Base-by-base conservation (phyloP, 1,139 yeast species). In the Yamadazyma diospyri region DNA sequence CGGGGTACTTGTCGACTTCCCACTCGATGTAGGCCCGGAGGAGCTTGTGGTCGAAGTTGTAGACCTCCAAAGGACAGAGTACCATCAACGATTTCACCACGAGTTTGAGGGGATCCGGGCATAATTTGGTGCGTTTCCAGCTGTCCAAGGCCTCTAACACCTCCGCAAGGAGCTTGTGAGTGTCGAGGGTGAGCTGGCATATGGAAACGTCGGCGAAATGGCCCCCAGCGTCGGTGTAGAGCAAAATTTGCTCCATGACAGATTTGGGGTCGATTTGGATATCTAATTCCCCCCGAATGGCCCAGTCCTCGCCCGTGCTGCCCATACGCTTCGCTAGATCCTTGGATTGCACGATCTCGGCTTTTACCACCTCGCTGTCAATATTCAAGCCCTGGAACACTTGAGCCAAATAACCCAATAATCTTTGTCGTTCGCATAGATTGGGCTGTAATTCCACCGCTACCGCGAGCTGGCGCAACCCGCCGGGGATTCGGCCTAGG, bases 401-500 rank as follows among this genome's bases (percentile, higher is more conserved):
- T 8, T 37, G 28, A 11, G 44, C 35, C 24, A 57, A 36, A 24
- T 47, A 43, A 11, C 30, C 17, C 6, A 58, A 40, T 16, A 49
- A 41, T 28, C 46, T 32, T 14, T 46, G 46, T 28, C 51, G 39
- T 15, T 46, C 48, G 5, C 27, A 29, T 0, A 38, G 33, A 29
- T 43, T 42, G 10, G 38, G 27, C 28, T 57, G 57, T 18, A 45
- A 33, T 35, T 61, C 67, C 7, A 59, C 51, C 1, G 57, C 48
- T 10, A 60, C 25, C 1, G 62, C 49, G 12, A 57, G 35, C 34
- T 58, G 57, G 19, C 65, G 37, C 12, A 59, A 39, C 0, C 55
- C 61, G 4, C 53, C 53, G 8, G 45, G 45, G 8, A 43, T 30
- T 16, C 67, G 37, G 1, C 65, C 64, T 7, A 60, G 29, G 10